A percentile compares a stretch with the other conserved stretches of the same genome.
Evolutionary conservation across 1,139 yeast species (phyloP).

Genomic region (Hansenula sp.): DNA sequence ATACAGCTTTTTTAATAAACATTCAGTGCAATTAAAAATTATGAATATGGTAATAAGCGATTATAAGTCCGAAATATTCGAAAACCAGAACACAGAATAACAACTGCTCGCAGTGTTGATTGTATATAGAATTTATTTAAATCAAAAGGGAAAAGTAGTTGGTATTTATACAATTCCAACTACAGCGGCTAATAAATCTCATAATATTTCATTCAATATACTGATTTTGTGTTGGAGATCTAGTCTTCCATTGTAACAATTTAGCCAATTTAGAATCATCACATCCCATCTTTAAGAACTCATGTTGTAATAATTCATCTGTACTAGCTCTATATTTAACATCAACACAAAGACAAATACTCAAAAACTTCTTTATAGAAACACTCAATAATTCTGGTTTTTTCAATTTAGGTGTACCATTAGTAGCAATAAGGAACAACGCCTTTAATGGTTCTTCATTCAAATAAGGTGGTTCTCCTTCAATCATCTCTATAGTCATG

Average conservation of each 20-base stretch:
- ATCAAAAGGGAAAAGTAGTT: too few relatives aligned
- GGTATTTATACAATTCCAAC: too few relatives aligned
- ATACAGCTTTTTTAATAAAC: too few relatives aligned
- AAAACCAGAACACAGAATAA: too few relatives aligned
- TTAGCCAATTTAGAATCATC: constrained; percentile 62
- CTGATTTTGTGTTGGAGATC: not conserved
- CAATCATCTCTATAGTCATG: constrained; percentile 98
- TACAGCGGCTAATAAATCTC: too few relatives aligned
- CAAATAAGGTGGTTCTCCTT: constrained; percentile 95
- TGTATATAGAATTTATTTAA: too few relatives aligned
- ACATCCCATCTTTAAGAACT: constrained; percentile 73
- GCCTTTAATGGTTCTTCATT: constrained; percentile 94
- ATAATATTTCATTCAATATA: too few relatives aligned
- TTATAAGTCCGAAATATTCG: too few relatives aligned
- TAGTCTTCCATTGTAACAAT: constrained; percentile 62
- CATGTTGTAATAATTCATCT: constrained; percentile 78
- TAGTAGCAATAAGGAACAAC: constrained; percentile 86
- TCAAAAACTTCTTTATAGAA: constrained; percentile 79
- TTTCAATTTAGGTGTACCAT: constrained; percentile 94
- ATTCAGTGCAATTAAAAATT: too few relatives aligned
- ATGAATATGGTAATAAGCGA: too few relatives aligned
- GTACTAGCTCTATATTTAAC: constrained; percentile 89
- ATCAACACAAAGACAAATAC: constrained; percentile 93
- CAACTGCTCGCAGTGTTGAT: too few relatives aligned
- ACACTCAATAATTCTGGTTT: constrained; percentile 76